Evolutionary conservation across 495 filamentous ascomycete species (phyloP), one percentile per base, ranked within the genome.

Genomic region (Aspergillus biplanus): DNA sequence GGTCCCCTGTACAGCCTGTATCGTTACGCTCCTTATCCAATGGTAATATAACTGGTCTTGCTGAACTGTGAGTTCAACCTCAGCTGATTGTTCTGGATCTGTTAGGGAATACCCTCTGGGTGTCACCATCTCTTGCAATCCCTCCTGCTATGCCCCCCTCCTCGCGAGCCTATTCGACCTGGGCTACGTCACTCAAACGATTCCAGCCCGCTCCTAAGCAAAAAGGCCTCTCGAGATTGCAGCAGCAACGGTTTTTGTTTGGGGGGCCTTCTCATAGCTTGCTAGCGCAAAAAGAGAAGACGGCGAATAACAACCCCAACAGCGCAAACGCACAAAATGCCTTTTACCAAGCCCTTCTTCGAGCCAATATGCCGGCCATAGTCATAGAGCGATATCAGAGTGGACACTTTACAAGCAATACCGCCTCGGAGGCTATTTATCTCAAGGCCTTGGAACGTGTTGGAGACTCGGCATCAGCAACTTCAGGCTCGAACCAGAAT

Each of bases 321-420:
- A 97, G 90, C 75, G 86, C 92, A 13, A 89, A 87, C 32, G 88
- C 92, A 15, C 95, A 99, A 75, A 93, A 92, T 75, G 87, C 91
- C 21, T 97, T 99, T 73, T 99, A 99, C 74, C 87, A 92, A 69
- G 88, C 92, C 37, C 85, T 98, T n/a, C 79, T 97, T 27, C 89
- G 87, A 65, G 92, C 92, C 11, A 92, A 96, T 69, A 93, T 97
- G 88, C 91, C 95, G 6, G 88, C 91, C 7, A 97, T 98, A 54
- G 80, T 98, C 33, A 83, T 96, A 46, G 93, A 98, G 71, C 82
- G 95, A 66, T 93, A 96, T 73, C 88, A 92, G 65, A 92, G 87
- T 33, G 90, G 90, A 60, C 86, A 89, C 53, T 98, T 93, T 78
- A 92, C 93, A 2, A 86, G 83, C 7, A 97, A 92, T 71, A 68